Conservation (phyloP, 768 basidiomycete genomes). For the Auricularia auricula-judae region DNA sequence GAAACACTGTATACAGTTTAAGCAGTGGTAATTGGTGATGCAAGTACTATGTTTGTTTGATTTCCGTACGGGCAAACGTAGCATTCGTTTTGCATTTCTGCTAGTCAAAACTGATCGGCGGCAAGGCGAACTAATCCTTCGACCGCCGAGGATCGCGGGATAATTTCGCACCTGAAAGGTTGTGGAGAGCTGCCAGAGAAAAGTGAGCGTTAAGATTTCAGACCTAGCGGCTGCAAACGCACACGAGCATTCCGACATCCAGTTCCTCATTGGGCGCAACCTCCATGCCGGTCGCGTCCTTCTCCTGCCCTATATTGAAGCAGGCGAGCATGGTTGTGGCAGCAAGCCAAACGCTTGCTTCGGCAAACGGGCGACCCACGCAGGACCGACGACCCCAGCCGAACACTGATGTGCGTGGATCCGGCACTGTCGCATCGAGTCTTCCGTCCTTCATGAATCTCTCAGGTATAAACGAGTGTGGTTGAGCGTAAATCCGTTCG, state of each 20-base stretch:
- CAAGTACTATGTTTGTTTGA: no score
- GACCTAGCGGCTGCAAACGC: not conserved
- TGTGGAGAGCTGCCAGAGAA: not conserved
- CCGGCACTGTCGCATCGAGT: not conserved
- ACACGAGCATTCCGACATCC: not conserved
- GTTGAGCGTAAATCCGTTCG: not conserved
- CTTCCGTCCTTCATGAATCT: not conserved
- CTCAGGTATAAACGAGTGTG: not conserved
- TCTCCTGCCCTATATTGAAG: constrained; percentile 10
- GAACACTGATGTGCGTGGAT: constrained; percentile 1
- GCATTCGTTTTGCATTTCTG: not conserved
- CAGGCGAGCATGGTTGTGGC: constrained; percentile 16
- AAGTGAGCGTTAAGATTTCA: no score
- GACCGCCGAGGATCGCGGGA: not conserved
- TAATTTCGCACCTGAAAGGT: not conserved
- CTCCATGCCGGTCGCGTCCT: not conserved
- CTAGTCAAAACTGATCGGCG: not conserved
- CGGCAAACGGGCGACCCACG: constrained; percentile 17
- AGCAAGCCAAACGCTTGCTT: constrained; percentile 14
- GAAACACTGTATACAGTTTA: no score
- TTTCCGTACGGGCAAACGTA: no score
- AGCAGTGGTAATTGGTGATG: no score
- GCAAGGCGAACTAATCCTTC: not conserved
- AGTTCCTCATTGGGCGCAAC: not conserved
- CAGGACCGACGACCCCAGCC: constrained; percentile 11